Evolutionary conservation across 441 rosid genomes (phyloP), one percentile per base, ranked within the genome.

Genomic region (Macaranga tanarius): DNA sequence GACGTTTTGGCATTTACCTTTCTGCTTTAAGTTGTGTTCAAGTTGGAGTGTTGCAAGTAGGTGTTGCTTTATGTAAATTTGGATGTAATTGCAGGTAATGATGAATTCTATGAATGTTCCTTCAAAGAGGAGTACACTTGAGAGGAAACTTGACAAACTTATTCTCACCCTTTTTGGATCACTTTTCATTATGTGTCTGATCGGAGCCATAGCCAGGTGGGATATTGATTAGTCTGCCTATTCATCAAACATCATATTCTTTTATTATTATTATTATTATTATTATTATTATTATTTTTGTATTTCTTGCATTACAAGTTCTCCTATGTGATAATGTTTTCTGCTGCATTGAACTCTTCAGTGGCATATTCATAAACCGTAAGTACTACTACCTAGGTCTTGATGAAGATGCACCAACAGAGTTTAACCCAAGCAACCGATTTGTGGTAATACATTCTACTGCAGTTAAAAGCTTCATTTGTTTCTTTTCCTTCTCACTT

Each of bases 81-180:
- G 75, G 60, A n/a, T 69, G 76, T 69, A 52, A 69, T 75, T 84
- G 78, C 83, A 96, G 99, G 99, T 96, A 71, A 94, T 96, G 99
- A 96, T 96, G 99, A 96, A 96, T 84, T 88, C 99, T 62, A 92
- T 93, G 98, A 92, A 93, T 72, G 95, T 96, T 79, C 98, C 98
- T 80, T 96, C 98, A 62, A 96, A 96, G 83, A 89, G 99, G 84
- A 96, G 98, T 83, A 96, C 99, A 55, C 77, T 96, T 74, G 99
- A 96, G 84, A 92, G 96, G 87, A 94, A 96, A 81, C 98, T 96
- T 73, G 99, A 96, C 89, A 92, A 90, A 82, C 98, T 96, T 75
- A 96, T 93, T 75, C 95, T 96, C 25, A 66, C 92, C 40, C 93
- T 96, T 59, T 90, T 96, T 72, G 90, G 90, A 74, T 88, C 91